Base-by-base conservation (phyloP, 2,329 filamentous ascomycete genomes). In the Calonectria multiphialidica region DNA sequence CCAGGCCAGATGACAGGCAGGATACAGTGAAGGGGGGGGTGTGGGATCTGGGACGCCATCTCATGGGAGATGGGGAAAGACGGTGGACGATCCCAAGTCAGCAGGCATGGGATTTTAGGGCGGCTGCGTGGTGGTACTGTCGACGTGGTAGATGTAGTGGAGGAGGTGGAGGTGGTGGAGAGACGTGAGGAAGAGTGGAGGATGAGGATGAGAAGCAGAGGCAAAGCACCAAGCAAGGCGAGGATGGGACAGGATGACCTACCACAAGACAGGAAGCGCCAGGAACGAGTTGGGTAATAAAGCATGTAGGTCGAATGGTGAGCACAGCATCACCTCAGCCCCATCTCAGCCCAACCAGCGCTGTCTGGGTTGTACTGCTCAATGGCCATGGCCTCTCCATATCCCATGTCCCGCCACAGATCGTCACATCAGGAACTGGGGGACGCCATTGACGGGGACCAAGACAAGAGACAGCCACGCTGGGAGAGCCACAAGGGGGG, bases 71-170 rank as follows among this genome's bases (percentile, higher is more conserved):
- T 77, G 75, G 53, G 73, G 76, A 78, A 79, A 75, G 72, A 55
- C 68, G 53, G 72, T 72, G 69, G 77, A 59, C 73, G 76, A 79
- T 77, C 77, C 40, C 59, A 74, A 75, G 71, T 66, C 62, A 66
- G 67, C 71, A 74, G 72, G 72, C 70, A 78, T 77, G 75, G 78
- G 66, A 68, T 71, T 69, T 72, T 68, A 73, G 66, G 71, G 57
- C 53, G 68, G 68, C 35, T 59, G 53, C 67, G 62, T 63, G 75
- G 75, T 72, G 71, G 69, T 66, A 68, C 30, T 57, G 42, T 53
- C 35, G 57, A 47, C 59, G 59, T 64, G 37, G 67, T 40, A 44
- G 33, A 55, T 47, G 61, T 64, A 68, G 74, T 76, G 75, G 76
- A 74, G 66, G 72, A 66, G 47, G 67, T 66, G 61, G 65, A 63